A percentile compares a stretch with the other conserved stretches of the same genome.
These are phyloP conservation scores for Cinnamomum micranthum DNA, from an alignment of 164 flowering plant species.

Conservation along the genomic window DNA sequence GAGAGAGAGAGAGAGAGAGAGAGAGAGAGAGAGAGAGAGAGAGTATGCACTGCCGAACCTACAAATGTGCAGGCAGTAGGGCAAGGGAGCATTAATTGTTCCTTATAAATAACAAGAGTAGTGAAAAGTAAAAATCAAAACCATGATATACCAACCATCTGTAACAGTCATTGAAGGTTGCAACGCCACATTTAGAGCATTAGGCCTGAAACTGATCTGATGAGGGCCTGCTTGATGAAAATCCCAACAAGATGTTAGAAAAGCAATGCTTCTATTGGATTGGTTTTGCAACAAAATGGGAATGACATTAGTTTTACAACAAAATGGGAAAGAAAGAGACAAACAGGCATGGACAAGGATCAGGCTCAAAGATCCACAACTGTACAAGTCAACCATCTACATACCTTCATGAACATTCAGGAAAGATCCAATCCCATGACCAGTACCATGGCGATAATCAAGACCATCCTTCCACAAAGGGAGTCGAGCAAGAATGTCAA, in stretches of 20 bases:
- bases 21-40: constrained; percentile 6
- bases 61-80: no score
- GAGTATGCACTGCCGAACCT: neutral
- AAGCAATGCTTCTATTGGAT: neutral
- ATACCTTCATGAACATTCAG: constrained; percentile 95
- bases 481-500: constrained; percentile 89
- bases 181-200: constrained; percentile 71
- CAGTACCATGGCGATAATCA: constrained; percentile 99
- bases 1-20: neutral
- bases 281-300: neutral
- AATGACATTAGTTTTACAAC: neutral
- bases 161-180: constrained; percentile 96
- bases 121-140: no score
- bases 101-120: no score
- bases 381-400: constrained; percentile 1
- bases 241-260: neutral
- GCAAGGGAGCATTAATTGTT: no score
- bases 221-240: constrained; percentile 70
- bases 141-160: constrained; percentile 58
- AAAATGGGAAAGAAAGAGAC: constrained; percentile 3
- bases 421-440: constrained; percentile 95
- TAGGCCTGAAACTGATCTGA: constrained; percentile 77
- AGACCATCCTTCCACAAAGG: constrained; percentile 95
- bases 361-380: neutral
- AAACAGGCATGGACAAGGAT: neutral